Conservation (phyloP, 306 rosid species). For the Cicer arietinum region DNA sequence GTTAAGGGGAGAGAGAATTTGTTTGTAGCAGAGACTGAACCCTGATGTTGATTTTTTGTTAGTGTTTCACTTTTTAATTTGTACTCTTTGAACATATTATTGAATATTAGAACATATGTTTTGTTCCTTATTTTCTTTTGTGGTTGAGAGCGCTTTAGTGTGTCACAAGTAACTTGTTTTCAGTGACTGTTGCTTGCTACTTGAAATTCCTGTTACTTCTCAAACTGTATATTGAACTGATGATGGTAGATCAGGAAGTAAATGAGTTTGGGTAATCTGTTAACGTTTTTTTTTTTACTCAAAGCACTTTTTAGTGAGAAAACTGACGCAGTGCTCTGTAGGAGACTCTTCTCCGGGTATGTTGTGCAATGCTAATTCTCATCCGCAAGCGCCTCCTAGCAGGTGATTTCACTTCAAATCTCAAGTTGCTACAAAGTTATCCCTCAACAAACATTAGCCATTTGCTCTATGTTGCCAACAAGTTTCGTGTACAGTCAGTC, state of each 20-base stretch:
- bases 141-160: background rate
- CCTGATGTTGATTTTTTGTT: constrained; percentile 19
- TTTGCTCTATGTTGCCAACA: constrained; percentile 95
- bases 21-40: too few relatives aligned
- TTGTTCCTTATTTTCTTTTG: background rate
- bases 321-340: constrained; percentile 46
- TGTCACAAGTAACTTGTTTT: background rate
- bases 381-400: constrained; percentile 91
- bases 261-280: constrained; percentile 29
- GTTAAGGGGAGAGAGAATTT: too few relatives aligned
- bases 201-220: constrained; percentile 30
- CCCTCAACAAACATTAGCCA: constrained; percentile 95
- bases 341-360: constrained; percentile 94
- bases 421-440: constrained; percentile 86
- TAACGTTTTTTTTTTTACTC: background rate
- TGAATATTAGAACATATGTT: background rate
- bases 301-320: constrained; percentile 12
- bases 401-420: constrained; percentile 98
- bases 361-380: constrained; percentile 95
- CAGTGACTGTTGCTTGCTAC: background rate
- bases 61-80: constrained; percentile 4
- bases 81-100: constrained; percentile 1
- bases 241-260: constrained; percentile 11
- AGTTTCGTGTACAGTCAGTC: constrained; percentile 77
- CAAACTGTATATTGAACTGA: constrained; percentile 27